Conservation (phyloP, 768 basidiomycete species). For the Dioszegia aurantiaca region DNA sequence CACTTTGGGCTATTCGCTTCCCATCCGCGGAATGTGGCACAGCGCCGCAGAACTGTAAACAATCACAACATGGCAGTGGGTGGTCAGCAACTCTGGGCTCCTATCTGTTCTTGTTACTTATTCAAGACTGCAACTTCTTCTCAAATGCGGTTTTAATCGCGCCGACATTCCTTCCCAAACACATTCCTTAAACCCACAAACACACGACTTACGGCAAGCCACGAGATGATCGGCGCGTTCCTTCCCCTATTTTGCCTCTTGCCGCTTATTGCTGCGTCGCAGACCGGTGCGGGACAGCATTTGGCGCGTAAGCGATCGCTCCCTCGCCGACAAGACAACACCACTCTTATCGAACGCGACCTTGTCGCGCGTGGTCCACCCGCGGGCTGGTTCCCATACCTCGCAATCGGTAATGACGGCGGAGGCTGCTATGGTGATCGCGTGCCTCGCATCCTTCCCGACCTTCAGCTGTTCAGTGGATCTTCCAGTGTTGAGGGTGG, state of each 20-base stretch:
- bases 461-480: neutral
- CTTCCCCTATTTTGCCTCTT: neutral
- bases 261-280: neutral
- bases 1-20: too few relatives aligned
- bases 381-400: constrained; percentile 1
- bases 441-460: neutral
- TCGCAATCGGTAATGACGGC: constrained; percentile 9
- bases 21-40: too few relatives aligned
- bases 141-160: too few relatives aligned
- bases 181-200: constrained; percentile 1
- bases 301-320: neutral
- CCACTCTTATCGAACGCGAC: neutral
- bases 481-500: neutral
- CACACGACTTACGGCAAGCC: neutral
- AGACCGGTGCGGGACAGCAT: neutral
- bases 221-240: neutral
- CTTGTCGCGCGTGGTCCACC: constrained; percentile 4
- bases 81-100: too few relatives aligned
- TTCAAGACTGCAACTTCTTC: too few relatives aligned
- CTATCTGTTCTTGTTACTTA: too few relatives aligned
- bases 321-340: neutral
- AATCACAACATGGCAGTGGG: too few relatives aligned
- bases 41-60: too few relatives aligned
- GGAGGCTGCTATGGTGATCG: constrained; percentile 6
- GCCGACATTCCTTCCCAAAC: neutral